These are phyloP conservation scores for Marsdenia floribunda DNA, from an alignment of 257 asterid species.

Conservation along the genomic window DNA sequence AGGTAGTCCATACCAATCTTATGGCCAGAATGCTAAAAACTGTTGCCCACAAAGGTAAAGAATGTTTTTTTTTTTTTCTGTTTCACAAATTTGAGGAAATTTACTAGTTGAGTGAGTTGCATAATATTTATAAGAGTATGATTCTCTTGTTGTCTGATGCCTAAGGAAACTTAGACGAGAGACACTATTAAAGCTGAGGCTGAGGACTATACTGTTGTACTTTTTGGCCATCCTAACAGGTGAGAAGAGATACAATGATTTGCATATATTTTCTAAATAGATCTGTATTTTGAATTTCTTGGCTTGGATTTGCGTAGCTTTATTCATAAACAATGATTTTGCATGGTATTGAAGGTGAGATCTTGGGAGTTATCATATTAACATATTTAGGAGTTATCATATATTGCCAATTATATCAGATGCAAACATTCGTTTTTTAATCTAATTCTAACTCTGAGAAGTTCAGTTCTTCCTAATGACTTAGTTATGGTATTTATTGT, in stretches of 20 bases:
- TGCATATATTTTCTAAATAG: background rate
- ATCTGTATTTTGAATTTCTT: background rate
- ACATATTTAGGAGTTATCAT: no score
- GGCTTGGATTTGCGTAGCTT: background rate
- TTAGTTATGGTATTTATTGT: no score
- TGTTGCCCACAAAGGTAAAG: constrained; percentile 64
- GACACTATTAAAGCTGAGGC: constrained; percentile 46
- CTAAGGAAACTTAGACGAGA: no score
- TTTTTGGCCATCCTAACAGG: constrained; percentile 84
- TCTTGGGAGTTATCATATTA: background rate
- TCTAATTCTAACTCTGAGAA: no score
- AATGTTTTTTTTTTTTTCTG: background rate
- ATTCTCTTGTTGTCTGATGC: background rate
- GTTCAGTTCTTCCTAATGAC: no score
- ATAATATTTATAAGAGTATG: background rate
- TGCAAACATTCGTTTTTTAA: no score
- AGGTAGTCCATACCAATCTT: constrained; percentile 82
- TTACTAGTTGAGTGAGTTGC: background rate
- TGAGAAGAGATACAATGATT: constrained; percentile 20
- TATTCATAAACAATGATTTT: background rate
- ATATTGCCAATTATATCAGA: no score
- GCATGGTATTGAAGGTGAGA: background rate
- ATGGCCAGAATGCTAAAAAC: constrained; percentile 84
- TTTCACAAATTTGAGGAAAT: background rate
- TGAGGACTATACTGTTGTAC: constrained; percentile 62